These are phyloP conservation scores for Sporisorium sorghi DNA, from an alignment of 1,284 basidiomycete species.

Conservation along the genomic window DNA sequence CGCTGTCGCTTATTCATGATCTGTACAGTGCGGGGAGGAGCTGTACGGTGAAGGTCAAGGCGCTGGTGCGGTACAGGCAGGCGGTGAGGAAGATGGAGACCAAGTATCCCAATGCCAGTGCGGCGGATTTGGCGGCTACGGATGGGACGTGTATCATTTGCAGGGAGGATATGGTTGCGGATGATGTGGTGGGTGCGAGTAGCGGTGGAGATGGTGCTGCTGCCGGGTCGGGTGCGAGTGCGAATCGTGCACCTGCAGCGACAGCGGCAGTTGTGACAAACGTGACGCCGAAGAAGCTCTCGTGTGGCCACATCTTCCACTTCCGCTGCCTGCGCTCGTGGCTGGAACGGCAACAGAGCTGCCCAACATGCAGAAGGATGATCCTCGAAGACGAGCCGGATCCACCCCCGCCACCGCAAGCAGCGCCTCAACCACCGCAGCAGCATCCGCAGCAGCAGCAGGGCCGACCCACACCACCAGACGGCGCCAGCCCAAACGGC, in stretches of 20 bases:
- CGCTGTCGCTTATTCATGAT: constrained; percentile 94
- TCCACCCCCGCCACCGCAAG: constrained; percentile 32
- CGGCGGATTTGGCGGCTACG: constrained; percentile 83
- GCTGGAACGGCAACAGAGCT: constrained; percentile 91
- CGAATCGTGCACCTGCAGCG: no score
- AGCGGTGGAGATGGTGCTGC: background rate
- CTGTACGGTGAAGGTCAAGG: constrained; percentile 85
- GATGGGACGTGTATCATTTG: constrained; percentile 98
- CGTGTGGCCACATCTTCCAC: constrained; percentile 97
- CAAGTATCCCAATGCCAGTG: constrained; percentile 91
- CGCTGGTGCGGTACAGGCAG: constrained; percentile 87
- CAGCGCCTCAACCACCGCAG: background rate
- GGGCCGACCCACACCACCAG: background rate
- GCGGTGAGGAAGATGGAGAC: constrained; percentile 98
- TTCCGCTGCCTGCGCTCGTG: constrained; percentile 96
- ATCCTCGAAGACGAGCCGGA: constrained; percentile 76
- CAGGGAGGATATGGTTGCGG: constrained; percentile 86
- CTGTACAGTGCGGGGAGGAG: constrained; percentile 94
- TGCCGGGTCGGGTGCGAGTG: background rate
- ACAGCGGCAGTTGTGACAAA: constrained; percentile 71
- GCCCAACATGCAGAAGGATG: constrained; percentile 94
- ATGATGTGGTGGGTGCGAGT: background rate
- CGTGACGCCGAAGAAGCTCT: constrained; percentile 93
- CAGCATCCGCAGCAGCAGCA: constrained; percentile 13
- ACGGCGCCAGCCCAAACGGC: background rate